phyloP scores from a whole-genome alignment of 116 monocot species.

The Phalaenopsis hybrid region DNA sequence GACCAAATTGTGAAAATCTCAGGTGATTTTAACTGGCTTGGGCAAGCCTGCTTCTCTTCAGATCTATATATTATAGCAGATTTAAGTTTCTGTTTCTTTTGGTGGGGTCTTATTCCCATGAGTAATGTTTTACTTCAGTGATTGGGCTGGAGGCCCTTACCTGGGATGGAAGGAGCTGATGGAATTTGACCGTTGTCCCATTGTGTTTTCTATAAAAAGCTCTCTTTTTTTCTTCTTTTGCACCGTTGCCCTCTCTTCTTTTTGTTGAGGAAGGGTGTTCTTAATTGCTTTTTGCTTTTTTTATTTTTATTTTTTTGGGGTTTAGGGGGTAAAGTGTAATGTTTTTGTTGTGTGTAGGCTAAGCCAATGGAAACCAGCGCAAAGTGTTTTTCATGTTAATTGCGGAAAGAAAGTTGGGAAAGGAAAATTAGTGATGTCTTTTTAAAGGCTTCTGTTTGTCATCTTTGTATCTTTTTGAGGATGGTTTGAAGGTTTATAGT shows the following conservation, averaged over 20 bases:
- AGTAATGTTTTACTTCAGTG: neutral
- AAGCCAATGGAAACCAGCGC: too few relatives aligned
- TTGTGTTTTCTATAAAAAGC: neutral
- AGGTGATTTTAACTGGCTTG: neutral
- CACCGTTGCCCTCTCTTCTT: neutral
- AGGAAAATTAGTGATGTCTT: too few relatives aligned
- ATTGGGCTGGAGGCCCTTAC: neutral
- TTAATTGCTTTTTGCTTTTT: neutral
- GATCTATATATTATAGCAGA: too few relatives aligned
- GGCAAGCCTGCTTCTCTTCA: too few relatives aligned
- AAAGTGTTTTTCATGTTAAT: too few relatives aligned
- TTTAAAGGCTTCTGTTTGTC: too few relatives aligned
- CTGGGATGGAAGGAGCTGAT: neutral
- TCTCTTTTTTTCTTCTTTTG: neutral
- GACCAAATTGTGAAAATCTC: neutral
- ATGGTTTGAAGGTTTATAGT: too few relatives aligned
- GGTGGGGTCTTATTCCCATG: neutral
- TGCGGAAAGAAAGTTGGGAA: too few relatives aligned
- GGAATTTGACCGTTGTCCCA: neutral
- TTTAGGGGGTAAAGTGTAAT: too few relatives aligned
- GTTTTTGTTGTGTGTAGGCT: too few relatives aligned
- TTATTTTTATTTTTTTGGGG: too few relatives aligned
- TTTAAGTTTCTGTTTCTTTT: neutral
- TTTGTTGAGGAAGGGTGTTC: slow-evolving; percentile 1
- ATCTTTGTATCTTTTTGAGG: too few relatives aligned